Evolutionary conservation across 2,329 filamentous ascomycete species (phyloP).

Genomic region (Penicillium brevicompactum): DNA sequence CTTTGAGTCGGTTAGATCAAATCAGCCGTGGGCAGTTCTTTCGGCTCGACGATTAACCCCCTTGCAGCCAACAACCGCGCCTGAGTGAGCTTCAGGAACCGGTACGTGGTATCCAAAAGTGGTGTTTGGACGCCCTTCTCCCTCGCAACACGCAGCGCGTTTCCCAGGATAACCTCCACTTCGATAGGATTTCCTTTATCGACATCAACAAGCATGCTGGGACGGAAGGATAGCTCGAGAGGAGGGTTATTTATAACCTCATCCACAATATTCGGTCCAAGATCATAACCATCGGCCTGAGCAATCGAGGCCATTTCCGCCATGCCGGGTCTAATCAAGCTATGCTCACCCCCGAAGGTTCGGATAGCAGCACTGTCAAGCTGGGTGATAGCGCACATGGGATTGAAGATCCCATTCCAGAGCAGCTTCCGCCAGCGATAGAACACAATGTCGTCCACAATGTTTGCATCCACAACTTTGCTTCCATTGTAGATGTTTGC

Average conservation of each 20-base stretch:
- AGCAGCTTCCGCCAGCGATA: conserved; percentile 47
- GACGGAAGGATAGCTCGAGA: conserved; percentile 11
- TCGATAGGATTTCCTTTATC: conserved; percentile 18
- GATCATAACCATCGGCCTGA: conserved; percentile 15
- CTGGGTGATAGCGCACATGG: conserved; percentile 54
- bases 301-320: conserved; percentile 28
- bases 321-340: conserved; percentile 57
- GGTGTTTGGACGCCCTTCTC: conserved; percentile 12
- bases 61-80: conserved; percentile 10
- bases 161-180: conserved; percentile 18
- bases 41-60: conserved; percentile 11
- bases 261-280: conserved; percentile 11
- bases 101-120: conserved; percentile 15
- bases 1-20: conserved; percentile 1
- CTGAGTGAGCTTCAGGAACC: conserved; percentile 15
- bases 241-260: conserved; percentile 12
- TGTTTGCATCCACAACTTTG: conserved; percentile 47
- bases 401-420: conserved; percentile 55
- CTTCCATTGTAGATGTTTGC: conserved; percentile 52
- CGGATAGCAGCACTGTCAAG: conserved; percentile 56
- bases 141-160: conserved; percentile 13
- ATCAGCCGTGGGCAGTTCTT: conserved; percentile 5
- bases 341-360: conserved; percentile 36
- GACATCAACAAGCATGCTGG: conserved; percentile 18
- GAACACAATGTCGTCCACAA: conserved; percentile 29